These are phyloP conservation scores for Colletotrichum gloeosporioides DNA, from an alignment of 2,329 filamentous ascomycete genomes.

Conservation along the genomic window DNA sequence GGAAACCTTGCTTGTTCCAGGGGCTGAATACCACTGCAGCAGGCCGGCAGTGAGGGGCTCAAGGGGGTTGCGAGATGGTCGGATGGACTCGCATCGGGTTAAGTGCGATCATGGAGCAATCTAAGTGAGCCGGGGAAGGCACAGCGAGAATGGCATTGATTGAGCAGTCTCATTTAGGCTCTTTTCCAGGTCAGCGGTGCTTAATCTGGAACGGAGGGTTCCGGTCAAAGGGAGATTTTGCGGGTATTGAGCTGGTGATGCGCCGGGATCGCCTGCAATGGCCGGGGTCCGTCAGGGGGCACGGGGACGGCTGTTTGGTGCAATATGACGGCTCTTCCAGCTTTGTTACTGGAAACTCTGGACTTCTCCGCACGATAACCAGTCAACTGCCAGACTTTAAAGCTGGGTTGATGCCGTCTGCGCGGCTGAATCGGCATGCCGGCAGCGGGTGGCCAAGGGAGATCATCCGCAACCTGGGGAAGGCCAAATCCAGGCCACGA, in stretches of 20 bases:
- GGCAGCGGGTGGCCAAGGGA: not conserved
- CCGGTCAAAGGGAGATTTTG: slow-evolving; percentile 14
- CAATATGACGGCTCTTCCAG: not conserved
- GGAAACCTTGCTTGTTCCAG: not conserved
- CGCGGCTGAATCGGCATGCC: slow-evolving; percentile 4
- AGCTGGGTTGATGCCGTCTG: not conserved
- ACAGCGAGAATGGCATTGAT: not conserved
- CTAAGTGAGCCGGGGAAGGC: not conserved
- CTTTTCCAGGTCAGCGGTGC: not conserved
- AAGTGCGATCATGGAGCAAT: not conserved
- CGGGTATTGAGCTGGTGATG: not conserved
- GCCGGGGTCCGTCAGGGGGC: not conserved
- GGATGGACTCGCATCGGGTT: not conserved
- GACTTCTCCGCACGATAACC: not conserved
- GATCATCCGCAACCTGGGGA: not conserved
- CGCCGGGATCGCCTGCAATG: not conserved
- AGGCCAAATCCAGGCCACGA: not conserved
- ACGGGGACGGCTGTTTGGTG: not conserved
- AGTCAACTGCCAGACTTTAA: not conserved
- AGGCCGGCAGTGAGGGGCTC: slow-evolving; percentile 2
- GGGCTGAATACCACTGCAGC: not conserved
- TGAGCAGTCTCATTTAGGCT: slow-evolving; percentile 16
- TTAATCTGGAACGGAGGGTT: slow-evolving; percentile 19
- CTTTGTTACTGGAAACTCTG: not conserved
- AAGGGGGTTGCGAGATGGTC: not conserved